Evolutionary conservation across 148 eudicot species (phyloP).

Genomic region (Chenopodium berlandieri): DNA sequence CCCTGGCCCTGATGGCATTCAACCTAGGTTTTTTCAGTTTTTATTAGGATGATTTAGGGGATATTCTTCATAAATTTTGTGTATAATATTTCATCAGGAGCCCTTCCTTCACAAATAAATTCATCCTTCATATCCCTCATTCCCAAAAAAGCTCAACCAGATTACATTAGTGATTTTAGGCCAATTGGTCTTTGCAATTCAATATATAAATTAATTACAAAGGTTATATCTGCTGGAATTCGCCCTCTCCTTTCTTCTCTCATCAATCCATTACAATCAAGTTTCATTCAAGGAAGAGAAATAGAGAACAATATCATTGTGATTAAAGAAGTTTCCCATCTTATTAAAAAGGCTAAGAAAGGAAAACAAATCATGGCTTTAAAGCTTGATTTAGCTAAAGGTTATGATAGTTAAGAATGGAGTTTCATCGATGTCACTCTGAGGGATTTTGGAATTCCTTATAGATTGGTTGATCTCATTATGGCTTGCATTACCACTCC

Average conservation of each 20-base stretch:
- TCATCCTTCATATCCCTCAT: background rate
- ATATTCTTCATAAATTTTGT: too few relatives aligned
- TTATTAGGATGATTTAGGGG: background rate
- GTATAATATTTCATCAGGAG: fast-evolving
- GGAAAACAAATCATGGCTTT: background rate
- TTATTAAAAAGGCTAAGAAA: background rate
- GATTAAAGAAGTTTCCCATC: background rate
- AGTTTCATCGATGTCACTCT: too few relatives aligned
- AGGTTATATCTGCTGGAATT: background rate
- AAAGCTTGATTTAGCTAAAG: background rate
- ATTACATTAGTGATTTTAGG: background rate
- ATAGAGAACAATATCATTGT: background rate
- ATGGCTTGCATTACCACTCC: too few relatives aligned
- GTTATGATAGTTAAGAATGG: background rate
- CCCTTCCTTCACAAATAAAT: background rate
- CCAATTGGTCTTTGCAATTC: background rate
- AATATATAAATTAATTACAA: background rate
- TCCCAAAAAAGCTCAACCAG: background rate
- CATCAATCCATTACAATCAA: background rate
- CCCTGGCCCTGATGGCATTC: background rate
- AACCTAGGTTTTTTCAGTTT: background rate
- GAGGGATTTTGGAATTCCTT: too few relatives aligned
- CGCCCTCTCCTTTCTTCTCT: background rate
- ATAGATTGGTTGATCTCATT: too few relatives aligned
- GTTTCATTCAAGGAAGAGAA: background rate